Conservation (phyloP, 2,329 filamentous ascomycete genomes). For the Fusarium verrucosum region DNA sequence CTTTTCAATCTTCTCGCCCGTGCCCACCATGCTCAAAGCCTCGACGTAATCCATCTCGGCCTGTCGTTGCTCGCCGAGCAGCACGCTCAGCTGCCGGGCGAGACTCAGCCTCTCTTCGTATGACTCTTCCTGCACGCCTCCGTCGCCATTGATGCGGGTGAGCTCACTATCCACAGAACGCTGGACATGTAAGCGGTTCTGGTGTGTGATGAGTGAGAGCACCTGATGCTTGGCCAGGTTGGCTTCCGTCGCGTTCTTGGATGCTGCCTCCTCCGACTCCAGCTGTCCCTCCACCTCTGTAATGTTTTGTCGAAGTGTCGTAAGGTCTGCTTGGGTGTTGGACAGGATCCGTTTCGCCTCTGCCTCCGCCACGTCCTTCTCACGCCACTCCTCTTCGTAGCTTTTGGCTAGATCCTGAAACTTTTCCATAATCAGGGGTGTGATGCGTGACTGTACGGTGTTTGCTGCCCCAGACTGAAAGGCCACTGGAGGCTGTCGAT, state of each 20-base stretch:
- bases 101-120: conserved; percentile 66
- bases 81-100: conserved; percentile 64
- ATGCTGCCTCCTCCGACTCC: conserved; percentile 64
- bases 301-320: conserved; percentile 67
- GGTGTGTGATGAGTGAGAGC: conserved; percentile 59
- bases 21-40: conserved; percentile 73
- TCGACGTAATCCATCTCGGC: conserved; percentile 75
- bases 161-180: conserved; percentile 63
- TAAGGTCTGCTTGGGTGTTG: conserved; percentile 74
- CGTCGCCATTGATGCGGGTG: conserved; percentile 60
- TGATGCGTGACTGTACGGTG: conserved; percentile 74
- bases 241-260: conserved; percentile 61
- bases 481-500: conserved; percentile 52
- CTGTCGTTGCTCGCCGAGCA: conserved; percentile 67
- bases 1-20: conserved; percentile 76
- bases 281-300: conserved; percentile 64
- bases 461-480: conserved; percentile 73
- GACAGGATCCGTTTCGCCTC: conserved; percentile 73
- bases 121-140: conserved; percentile 53
- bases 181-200: conserved; percentile 63
- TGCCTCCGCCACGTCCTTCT: conserved; percentile 75
- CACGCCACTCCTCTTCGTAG: conserved; percentile 79
- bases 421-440: conserved; percentile 74
- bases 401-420: conserved; percentile 74
- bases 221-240: conserved; percentile 60